Evolutionary conservation across 2,329 filamentous ascomycete genomes (phyloP).

Genomic region (Botrytis hyacinthi): DNA sequence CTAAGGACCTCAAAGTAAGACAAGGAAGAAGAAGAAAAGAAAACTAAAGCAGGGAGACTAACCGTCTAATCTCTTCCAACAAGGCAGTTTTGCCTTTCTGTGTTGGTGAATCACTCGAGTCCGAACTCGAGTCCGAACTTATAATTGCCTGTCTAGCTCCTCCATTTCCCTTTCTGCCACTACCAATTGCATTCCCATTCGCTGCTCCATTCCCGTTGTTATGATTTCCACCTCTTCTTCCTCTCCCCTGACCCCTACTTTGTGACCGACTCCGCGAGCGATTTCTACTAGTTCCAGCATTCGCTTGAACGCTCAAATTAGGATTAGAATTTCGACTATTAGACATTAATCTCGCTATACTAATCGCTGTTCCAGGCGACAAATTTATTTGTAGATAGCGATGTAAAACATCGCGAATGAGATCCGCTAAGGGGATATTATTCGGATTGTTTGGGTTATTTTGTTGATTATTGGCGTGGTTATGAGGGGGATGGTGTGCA

Average conservation of each 20-base stretch:
- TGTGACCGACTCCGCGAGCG: neutral
- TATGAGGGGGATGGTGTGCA: neutral
- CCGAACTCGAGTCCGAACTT: neutral
- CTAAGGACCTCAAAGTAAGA: fast-evolving
- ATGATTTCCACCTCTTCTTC: neutral
- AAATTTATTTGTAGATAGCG: constrained; percentile 6
- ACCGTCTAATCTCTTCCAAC: neutral
- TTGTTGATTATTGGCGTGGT: neutral
- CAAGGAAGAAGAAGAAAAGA: too few relatives aligned
- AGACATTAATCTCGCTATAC: neutral
- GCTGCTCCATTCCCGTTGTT: neutral
- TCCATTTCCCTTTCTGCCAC: neutral
- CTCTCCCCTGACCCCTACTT: too few relatives aligned
- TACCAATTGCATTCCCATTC: neutral
- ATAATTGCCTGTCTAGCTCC: too few relatives aligned
- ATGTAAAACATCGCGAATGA: neutral
- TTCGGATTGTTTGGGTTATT: neutral
- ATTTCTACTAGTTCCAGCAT: neutral
- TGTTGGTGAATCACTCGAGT: neutral
- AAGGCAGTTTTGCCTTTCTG: neutral
- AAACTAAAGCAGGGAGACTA: neutral
- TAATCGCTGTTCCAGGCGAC: neutral
- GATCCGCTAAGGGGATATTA: neutral
- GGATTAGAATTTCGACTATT: too few relatives aligned
- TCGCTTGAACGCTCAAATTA: neutral